Conservation (phyloP, 2,329 filamentous ascomycete genomes). For the Colletotrichum tanaceti region DNA sequence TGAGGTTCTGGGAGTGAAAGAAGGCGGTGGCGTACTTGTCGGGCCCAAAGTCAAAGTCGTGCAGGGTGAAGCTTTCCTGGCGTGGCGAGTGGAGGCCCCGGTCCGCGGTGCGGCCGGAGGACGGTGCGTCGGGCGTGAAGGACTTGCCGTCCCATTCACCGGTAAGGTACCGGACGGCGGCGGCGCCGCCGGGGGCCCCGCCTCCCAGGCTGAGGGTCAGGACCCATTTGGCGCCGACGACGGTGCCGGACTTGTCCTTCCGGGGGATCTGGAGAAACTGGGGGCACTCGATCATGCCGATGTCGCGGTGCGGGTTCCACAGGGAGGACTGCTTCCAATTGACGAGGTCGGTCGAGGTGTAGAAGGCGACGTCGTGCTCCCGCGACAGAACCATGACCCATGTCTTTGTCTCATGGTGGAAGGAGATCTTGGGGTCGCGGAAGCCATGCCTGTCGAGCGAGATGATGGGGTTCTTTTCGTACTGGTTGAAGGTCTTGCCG, state of each 20-base stretch:
- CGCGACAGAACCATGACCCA: slow-evolving; percentile 71
- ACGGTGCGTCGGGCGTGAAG: slow-evolving; percentile 33
- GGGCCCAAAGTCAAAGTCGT: slow-evolving; percentile 51
- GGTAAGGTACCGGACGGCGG: slow-evolving; percentile 38
- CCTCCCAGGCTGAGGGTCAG: slow-evolving; percentile 37
- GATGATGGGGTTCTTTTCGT: slow-evolving; percentile 70
- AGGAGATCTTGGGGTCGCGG: slow-evolving; percentile 74
- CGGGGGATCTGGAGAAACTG: slow-evolving; percentile 53
- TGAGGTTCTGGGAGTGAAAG: slow-evolving; percentile 43
- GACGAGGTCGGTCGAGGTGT: slow-evolving; percentile 68
- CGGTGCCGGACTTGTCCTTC: slow-evolving; percentile 61
- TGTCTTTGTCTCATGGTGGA: slow-evolving; percentile 58
- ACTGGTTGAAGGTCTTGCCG: slow-evolving; percentile 71
- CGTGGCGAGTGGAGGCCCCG: slow-evolving; percentile 1
- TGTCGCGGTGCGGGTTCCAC: slow-evolving; percentile 48
- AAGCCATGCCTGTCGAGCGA: slow-evolving; percentile 66
- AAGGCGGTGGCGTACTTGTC: slow-evolving; percentile 53
- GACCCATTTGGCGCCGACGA: slow-evolving; percentile 36
- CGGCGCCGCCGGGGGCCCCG: slow-evolving; percentile 33
- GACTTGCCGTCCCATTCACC: slow-evolving; percentile 39
- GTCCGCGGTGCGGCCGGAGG: neutral
- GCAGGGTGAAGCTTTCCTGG: slow-evolving; percentile 40
- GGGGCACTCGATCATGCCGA: slow-evolving; percentile 53
- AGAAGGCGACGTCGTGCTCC: slow-evolving; percentile 70
- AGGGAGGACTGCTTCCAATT: slow-evolving; percentile 59